Conservation (phyloP, 2,329 filamentous ascomycete genomes). For the Scedosporium boydii region DNA sequence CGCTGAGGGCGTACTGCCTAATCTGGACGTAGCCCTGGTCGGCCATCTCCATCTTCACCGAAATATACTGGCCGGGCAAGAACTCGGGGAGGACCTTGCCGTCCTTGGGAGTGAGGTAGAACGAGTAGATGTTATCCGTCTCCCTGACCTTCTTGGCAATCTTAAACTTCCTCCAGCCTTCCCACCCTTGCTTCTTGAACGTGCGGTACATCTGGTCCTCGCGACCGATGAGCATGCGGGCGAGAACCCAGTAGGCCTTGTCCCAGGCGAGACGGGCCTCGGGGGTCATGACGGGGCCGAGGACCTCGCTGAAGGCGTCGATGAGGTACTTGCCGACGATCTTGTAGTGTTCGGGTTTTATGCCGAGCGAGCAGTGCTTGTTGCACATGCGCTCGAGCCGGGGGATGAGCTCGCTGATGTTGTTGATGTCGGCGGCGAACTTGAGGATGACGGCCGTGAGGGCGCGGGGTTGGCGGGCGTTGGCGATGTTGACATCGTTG, state of each 20-base stretch:
- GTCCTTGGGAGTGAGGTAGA: conserved; percentile 58
- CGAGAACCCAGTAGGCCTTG: conserved; percentile 64
- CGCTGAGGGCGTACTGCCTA: conserved; percentile 64
- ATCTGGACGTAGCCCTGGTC: conserved; percentile 51
- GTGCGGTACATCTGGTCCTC: conserved; percentile 55
- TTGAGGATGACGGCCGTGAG: conserved; percentile 45
- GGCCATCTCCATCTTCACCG: conserved; percentile 48
- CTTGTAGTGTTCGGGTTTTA: conserved; percentile 59
- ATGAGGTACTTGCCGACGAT: conserved; percentile 63
- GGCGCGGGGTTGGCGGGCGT: conserved; percentile 24
- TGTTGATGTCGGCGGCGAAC: conserved; percentile 63
- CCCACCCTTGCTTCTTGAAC: conserved; percentile 45
- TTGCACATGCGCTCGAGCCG: conserved; percentile 52
- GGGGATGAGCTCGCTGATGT: conserved; percentile 44
- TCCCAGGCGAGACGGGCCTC: conserved; percentile 59
- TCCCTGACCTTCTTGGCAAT: conserved; percentile 57
- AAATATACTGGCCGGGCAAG: conserved; percentile 65
- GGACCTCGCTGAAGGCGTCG: conserved; percentile 54
- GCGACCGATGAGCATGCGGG: conserved; percentile 59
- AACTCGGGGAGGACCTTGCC: conserved; percentile 50
- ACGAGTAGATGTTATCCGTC: conserved; percentile 59
- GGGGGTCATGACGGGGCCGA: conserved; percentile 56
- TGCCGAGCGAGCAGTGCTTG: conserved; percentile 63
- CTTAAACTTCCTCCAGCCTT: conserved; percentile 56
- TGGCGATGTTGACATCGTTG: conserved; percentile 38